Base-by-base conservation (phyloP, 352 stramenopile genomes). In the Phytophthora pisi region DNA sequence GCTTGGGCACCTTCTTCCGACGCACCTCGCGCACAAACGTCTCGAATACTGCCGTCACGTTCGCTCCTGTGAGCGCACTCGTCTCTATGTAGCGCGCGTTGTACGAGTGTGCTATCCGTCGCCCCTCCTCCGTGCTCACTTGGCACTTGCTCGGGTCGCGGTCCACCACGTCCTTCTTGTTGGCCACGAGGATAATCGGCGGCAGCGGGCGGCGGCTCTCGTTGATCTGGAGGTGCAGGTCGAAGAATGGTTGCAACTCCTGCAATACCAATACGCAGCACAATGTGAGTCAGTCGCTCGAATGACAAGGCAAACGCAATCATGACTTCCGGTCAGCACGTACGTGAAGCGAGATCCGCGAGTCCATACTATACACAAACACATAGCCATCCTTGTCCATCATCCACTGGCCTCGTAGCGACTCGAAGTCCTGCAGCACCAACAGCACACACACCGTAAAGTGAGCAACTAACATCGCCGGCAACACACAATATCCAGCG, bases 351-450 rank as follows among this genome's bases (percentile, higher is more conserved):
- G 85, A 95, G 69, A 91, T 90, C 42, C 86, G 81, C 62, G 87
- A 95, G 77, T 96, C 86, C 83, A 97, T 94, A 75, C 82, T 92
- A 77, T 96, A 97, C 57, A 97, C 89, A 84, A 97, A 97, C 60
- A 96, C 85, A 69, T 96, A 96, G 66, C 86, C 89, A 75, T 96
- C 86, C 66, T 96, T 96, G 74, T 95, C 89, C 86, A 96, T 95
- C 88, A 97, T 96, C 85, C 89, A 96, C 68, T 95, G 88, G 18
- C 83, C 85, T 55, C 91, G 79, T 30, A 97, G 67, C 57, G 85
- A 93, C 66, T 96, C 89, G 80, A 97, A 97, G 58, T 96, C 90
- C 79, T 89, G 55, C 4, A 51, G 9, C 13, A 59, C 2, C 26
- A 28, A 26, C 10, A 51, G 1, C 50, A 42, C n/a, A 42, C n/a